These are phyloP conservation scores for Ceratobasidium papillatum DNA, from an alignment of 1,284 basidiomycete genomes.

Conservation along the genomic window DNA sequence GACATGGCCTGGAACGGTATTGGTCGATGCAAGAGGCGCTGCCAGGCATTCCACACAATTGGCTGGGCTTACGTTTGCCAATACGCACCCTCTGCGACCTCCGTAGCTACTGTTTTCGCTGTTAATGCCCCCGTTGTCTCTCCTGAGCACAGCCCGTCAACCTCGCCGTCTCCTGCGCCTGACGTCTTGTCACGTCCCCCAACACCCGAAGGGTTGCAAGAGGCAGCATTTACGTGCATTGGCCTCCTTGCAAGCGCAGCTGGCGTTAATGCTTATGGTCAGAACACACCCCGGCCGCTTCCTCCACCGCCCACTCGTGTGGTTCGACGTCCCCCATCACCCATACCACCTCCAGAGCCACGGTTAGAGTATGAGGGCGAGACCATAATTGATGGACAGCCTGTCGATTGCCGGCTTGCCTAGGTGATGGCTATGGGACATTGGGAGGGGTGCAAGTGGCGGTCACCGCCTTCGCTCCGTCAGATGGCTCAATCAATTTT, in stretches of 20 bases:
- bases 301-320: background rate
- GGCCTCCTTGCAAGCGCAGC: background rate
- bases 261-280: background rate
- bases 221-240: background rate
- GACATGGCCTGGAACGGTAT: background rate
- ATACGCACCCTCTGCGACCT: background rate
- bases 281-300: slow-evolving; percentile 1
- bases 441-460: background rate
- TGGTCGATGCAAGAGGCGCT: background rate
- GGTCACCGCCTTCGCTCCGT: background rate
- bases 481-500: background rate
- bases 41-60: background rate
- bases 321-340: background rate
- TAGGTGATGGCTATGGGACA: background rate
- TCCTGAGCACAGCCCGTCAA: background rate
- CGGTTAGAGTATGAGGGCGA: background rate
- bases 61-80: background rate
- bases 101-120: background rate
- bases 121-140: no score
- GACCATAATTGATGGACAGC: background rate
- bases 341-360: background rate
- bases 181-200: background rate
- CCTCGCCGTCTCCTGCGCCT: background rate
- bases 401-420: background rate
- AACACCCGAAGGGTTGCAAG: background rate